phyloP scores from a whole-genome alignment of 371 early-diverging fungal species.

The Blakeslea trispora region DNA sequence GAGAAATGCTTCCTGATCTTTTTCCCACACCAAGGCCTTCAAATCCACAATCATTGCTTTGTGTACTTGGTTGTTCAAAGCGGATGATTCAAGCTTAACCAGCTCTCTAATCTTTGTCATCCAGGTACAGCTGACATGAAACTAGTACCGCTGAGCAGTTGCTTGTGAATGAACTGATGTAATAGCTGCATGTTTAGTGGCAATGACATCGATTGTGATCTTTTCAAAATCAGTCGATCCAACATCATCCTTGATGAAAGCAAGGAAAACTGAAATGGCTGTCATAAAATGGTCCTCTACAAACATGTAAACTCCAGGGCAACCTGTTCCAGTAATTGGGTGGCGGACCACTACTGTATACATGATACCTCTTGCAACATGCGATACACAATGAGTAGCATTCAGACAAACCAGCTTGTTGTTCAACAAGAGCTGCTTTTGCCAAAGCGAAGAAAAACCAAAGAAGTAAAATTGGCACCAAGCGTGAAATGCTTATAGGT shows the following conservation, averaged over 20 bases:
- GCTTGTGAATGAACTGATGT: not conserved
- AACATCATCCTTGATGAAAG: not conserved
- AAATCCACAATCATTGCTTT: conserved; percentile 3
- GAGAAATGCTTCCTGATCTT: not conserved
- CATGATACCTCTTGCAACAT: not conserved
- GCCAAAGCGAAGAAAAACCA: conserved; percentile 12
- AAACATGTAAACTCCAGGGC: conserved; percentile 1
- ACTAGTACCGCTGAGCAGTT: conserved; percentile 8
- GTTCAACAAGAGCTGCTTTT: not conserved
- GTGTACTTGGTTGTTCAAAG: not conserved
- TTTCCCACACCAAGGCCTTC: conserved; percentile 8
- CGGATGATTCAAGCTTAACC: not conserved
- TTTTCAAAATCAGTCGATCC: not conserved
- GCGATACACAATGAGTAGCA: conserved; percentile 1
- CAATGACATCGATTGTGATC: conserved; percentile 8
- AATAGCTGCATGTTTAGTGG: conserved; percentile 1
- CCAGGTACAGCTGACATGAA: conserved; percentile 9
- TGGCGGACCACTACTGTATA: conserved; percentile 4
- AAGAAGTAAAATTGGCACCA: too few relatives aligned
- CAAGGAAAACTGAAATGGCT: not conserved
- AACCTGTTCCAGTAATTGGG: conserved; percentile 7
- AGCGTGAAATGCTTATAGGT: too few relatives aligned
- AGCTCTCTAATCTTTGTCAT: conserved; percentile 5
- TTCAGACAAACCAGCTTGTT: not conserved
- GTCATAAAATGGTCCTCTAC: not conserved